Conservation (phyloP, 345 rosid species). For the Syzygium aqueum region DNA sequence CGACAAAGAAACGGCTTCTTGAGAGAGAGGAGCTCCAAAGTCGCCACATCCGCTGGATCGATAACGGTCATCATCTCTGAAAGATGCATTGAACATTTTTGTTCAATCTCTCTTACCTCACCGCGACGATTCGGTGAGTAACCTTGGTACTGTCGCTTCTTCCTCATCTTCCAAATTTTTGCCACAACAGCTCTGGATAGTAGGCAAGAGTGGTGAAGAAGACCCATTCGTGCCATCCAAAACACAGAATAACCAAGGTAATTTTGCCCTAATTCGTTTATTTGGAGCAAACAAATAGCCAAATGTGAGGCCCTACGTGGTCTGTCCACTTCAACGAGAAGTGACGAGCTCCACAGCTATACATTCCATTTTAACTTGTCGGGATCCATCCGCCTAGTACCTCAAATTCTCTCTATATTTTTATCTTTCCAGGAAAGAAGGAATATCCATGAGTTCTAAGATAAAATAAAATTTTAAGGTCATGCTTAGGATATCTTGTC, state of each 20-base stretch:
- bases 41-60: neutral
- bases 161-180: neutral
- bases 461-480: too few species aligned
- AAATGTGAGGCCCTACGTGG: too few species aligned
- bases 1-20: neutral
- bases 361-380: too few species aligned
- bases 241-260: neutral
- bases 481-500: too few species aligned
- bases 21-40: neutral
- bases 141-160: neutral
- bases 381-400: too few species aligned
- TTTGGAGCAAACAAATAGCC: neutral
- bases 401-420: too few species aligned
- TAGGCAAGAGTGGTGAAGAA: neutral
- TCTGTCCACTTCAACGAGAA: too few species aligned
- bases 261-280: neutral
- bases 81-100: neutral
- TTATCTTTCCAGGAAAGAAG: too few species aligned
- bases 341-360: too few species aligned
- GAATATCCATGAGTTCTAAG: too few species aligned
- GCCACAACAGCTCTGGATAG: neutral
- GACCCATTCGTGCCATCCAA: neutral
- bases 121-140: neutral
- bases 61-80: neutral
- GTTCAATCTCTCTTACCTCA: neutral